Evolutionary conservation across 2,329 filamentous ascomycete species (phyloP).

Genomic region (Cadophora gregata): DNA sequence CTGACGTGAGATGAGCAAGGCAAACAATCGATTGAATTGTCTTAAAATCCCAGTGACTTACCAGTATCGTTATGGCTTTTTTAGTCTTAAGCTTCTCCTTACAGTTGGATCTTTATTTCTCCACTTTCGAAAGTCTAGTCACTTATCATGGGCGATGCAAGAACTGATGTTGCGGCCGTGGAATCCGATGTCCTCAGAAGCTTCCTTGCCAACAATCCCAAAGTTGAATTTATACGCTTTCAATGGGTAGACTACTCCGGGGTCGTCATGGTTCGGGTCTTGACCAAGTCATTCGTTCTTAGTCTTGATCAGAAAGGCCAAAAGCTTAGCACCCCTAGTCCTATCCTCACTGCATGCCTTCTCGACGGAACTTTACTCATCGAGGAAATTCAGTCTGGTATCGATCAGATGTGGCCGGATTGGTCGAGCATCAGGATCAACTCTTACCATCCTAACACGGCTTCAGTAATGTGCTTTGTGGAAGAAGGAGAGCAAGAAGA

Average conservation of each 20-base stretch:
- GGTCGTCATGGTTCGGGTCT: conserved; percentile 66
- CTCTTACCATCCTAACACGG: conserved; percentile 60
- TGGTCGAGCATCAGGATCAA: conserved; percentile 57
- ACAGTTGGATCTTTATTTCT: neutral
- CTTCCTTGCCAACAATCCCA: conserved; percentile 56
- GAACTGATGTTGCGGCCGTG: neutral
- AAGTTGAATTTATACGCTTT: conserved; percentile 70
- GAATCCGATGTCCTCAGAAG: conserved; percentile 3
- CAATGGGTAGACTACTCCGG: conserved; percentile 80
- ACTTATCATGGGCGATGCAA: conserved; percentile 5
- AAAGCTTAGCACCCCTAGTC: conserved; percentile 59
- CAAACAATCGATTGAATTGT: neutral
- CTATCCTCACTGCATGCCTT: conserved; percentile 68
- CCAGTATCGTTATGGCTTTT: neutral
- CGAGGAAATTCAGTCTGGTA: conserved; percentile 62
- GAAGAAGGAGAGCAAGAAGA: conserved; percentile 61
- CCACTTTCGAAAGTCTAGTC: neutral
- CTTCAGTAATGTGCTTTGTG: conserved; percentile 68
- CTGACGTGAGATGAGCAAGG: conserved; percentile 1
- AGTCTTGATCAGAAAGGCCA: conserved; percentile 47
- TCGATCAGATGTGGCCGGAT: conserved; percentile 72
- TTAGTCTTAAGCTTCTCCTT: too few species aligned
- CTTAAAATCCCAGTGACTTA: neutral
- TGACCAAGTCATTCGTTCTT: conserved; percentile 65
- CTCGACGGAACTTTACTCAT: conserved; percentile 60